Conservation (phyloP, 495 filamentous ascomycete genomes). For the Penicillium ucsense region DNA sequence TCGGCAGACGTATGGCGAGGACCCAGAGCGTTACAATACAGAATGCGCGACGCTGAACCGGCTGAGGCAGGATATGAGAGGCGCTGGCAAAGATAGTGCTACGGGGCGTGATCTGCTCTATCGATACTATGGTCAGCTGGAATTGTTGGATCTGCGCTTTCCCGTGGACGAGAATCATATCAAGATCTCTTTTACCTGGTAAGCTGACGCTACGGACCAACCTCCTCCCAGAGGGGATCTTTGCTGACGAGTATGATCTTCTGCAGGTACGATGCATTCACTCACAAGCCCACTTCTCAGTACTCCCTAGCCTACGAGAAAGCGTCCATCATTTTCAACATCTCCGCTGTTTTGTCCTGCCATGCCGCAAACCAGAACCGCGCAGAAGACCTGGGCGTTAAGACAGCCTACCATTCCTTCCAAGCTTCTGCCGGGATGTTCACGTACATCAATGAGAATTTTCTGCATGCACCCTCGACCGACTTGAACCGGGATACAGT, state of each 20-base stretch:
- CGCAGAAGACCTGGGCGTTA: slow-evolving; percentile 83
- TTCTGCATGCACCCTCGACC: slow-evolving; percentile 89
- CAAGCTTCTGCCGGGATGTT: slow-evolving; percentile 98
- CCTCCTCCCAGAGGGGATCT: background rate
- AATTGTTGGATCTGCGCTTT: slow-evolving; percentile 87
- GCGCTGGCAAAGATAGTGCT: slow-evolving; percentile 93
- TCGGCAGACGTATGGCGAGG: slow-evolving; percentile 84
- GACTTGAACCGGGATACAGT: slow-evolving; percentile 92
- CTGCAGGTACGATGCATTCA: slow-evolving; percentile 93
- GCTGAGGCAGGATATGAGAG: slow-evolving; percentile 97
- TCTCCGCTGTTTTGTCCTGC: slow-evolving; percentile 91
- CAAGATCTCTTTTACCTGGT: slow-evolving; percentile 98
- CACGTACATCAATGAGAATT: slow-evolving; percentile 99
- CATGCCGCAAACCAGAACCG: slow-evolving; percentile 91
- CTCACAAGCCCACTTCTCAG: slow-evolving; percentile 88
- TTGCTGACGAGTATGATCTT: background rate
- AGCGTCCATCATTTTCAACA: slow-evolving; percentile 99
- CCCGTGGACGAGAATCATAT: slow-evolving; percentile 98
- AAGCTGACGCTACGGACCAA: slow-evolving; percentile 5
- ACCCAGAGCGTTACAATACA: slow-evolving; percentile 87
- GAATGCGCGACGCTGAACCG: slow-evolving; percentile 94
- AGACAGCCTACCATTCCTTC: slow-evolving; percentile 96
- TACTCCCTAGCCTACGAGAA: slow-evolving; percentile 97
- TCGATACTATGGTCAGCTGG: slow-evolving; percentile 94
- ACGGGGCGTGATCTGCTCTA: slow-evolving; percentile 89